Percentiles rank a stretch among this genome's conserved stretches.
Evolutionary conservation across 2,329 filamentous ascomycete genomes (phyloP).

Genomic region (Torrubiellomyces zombiae): DNA sequence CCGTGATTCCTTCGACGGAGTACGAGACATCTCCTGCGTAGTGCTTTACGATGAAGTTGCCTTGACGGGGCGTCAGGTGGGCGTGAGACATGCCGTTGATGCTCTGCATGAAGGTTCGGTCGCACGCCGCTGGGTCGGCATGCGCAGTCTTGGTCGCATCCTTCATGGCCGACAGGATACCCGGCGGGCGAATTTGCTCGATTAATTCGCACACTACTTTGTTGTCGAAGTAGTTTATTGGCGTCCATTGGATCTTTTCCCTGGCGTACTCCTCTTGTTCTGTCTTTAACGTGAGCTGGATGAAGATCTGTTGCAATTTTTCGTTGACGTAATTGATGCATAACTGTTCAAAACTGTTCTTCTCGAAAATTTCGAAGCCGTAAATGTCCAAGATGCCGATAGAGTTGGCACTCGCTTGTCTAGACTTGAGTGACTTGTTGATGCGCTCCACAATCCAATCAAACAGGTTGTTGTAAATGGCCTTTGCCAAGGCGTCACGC

Average conservation of each 20-base stretch:
- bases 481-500: constrained; percentile 80
- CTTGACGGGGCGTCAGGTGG: constrained; percentile 81
- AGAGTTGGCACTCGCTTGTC: constrained; percentile 59
- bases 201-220: constrained; percentile 97
- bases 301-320: constrained; percentile 98
- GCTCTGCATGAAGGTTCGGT: constrained; percentile 88
- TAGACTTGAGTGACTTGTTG: constrained; percentile 72
- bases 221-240: constrained; percentile 99
- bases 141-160: constrained; percentile 98
- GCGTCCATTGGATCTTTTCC: constrained; percentile 96
- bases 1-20: constrained; percentile 88
- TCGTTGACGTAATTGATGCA: constrained; percentile 99
- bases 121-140: constrained; percentile 83
- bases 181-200: constrained; percentile 75
- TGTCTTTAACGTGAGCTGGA: constrained; percentile 87
- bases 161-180: constrained; percentile 89
- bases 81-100: constrained; percentile 82
- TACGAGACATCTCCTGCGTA: constrained; percentile 96
- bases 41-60: constrained; percentile 96
- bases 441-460: constrained; percentile 95
- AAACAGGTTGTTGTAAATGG: constrained; percentile 94
- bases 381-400: constrained; percentile 98
- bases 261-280: constrained; percentile 95
- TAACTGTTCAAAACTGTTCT: constrained; percentile 96
- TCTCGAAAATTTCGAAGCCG: constrained; percentile 97